Evolutionary conservation across 2,329 filamentous ascomycete genomes (phyloP), one percentile per base, ranked within the genome.

Genomic region (Fusarium sp.): DNA sequence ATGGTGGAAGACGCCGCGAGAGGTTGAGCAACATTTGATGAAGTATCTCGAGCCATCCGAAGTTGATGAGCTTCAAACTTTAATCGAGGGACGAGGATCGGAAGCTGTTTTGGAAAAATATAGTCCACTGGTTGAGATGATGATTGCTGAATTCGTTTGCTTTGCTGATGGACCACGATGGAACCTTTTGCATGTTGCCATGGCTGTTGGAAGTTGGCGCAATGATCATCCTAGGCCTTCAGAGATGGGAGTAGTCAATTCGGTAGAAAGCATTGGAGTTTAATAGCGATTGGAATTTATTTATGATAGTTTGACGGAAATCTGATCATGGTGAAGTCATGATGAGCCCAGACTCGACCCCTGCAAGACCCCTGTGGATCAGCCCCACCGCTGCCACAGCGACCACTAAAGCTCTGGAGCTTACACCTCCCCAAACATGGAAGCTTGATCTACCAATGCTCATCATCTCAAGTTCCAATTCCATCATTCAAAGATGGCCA

Each of bases 141-240:
- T 75, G 37, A 53, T 73, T 44, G 21, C 62, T 7, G 70, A 63
- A 10, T 74, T 73, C 49, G 74, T 76, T 26, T 75, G 75, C 34
- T 76, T 76, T 55, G 54, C 67, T 2, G 68, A 74, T 57, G 72
- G 72, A 2, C 73, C 73, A 21, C 58, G 72, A 26, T 75, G 73
- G 73, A 73, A 75, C 41, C 55, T 73, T 4, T 37, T 74, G 5
- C 71, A 65, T 26, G 62, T 73, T 26, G 65, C 69, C 6, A 58
- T 74, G 55, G 62, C 56, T 19, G 58, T 74, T 31, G 72, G 72
- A 18, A 59, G 65, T 25, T 74, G 70, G 69, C 45, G 67, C 7
- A 65, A 31, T 25, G 54, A 65, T 45, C 54, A 65, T 14, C 42
- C 62, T 13, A 60, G 4, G 3, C 62, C 62, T 26, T 60, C 54